Percentiles rank a stretch among this genome's conserved stretches.
phyloP scores from a whole-genome alignment of 139 green algal genomes.

The Chlamydomonas sphaeroides region DNA sequence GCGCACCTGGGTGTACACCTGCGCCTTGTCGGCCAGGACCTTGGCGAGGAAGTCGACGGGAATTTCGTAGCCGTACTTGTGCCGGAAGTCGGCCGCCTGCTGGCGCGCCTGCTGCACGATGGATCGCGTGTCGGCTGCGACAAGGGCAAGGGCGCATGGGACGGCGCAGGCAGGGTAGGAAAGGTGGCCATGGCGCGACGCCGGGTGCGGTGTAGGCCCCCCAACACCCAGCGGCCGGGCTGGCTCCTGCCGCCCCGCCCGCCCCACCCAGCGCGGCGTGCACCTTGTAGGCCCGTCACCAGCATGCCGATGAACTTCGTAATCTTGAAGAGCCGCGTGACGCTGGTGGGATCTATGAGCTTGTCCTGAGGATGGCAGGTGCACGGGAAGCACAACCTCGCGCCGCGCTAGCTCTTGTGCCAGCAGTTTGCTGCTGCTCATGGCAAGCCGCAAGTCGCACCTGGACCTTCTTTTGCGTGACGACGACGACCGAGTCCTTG shows the following conservation, averaged over 20 bases:
- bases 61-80: conserved; percentile 97
- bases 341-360: conserved; percentile 90
- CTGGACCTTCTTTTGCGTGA: conserved; percentile 93
- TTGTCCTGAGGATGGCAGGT: conserved; percentile 94
- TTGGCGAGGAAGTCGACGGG: conserved; percentile 93
- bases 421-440: too few relatives aligned
- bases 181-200: too few relatives aligned
- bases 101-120: conserved; percentile 91
- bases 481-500: conserved; percentile 90
- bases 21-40: conserved; percentile 93
- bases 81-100: conserved; percentile 93
- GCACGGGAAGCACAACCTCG: too few relatives aligned
- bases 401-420: too few relatives aligned
- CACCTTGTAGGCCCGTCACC: conserved; percentile 85
- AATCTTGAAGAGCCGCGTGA: conserved; percentile 92
- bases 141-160: too few relatives aligned
- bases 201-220: too few relatives aligned
- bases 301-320: conserved; percentile 93
- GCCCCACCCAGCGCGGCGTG: not conserved
- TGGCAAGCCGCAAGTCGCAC: conserved; percentile 52
- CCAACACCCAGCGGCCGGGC: too few relatives aligned
- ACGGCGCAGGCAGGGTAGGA: not conserved
- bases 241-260: not conserved
- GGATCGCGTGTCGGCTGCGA: conserved; percentile 83
- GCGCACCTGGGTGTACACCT: conserved; percentile 97